These are phyloP conservation scores for Salicornia ramosissima DNA, from an alignment of 148 eudicot genomes.

Conservation along the genomic window DNA sequence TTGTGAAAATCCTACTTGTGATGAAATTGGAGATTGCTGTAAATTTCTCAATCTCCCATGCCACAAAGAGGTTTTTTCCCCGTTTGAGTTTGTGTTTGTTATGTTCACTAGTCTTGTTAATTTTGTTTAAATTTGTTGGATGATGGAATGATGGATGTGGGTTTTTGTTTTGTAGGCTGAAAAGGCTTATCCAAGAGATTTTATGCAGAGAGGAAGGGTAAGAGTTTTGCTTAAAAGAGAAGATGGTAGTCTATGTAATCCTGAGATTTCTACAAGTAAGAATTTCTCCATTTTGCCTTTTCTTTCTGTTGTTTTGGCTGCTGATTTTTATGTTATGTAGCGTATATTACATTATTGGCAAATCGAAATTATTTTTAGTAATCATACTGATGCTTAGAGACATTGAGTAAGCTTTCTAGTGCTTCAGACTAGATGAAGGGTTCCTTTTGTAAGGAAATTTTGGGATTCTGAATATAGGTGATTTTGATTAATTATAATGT, in stretches of 20 bases:
- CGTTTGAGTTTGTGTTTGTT: not conserved
- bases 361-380: too few relatives aligned
- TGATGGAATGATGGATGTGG: too few relatives aligned
- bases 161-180: slow-evolving; percentile 36
- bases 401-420: too few relatives aligned
- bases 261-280: slow-evolving; percentile 73
- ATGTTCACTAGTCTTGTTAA: not conserved
- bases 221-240: slow-evolving; percentile 68
- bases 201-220: slow-evolving; percentile 85
- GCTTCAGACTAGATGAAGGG: too few relatives aligned
- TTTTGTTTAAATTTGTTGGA: slow-evolving; percentile 3
- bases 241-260: slow-evolving; percentile 64
- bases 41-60: slow-evolving; percentile 53
- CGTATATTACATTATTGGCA: too few relatives aligned
- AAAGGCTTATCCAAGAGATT: slow-evolving; percentile 85
- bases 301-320: not conserved
- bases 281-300: not conserved
- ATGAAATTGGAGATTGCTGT: slow-evolving; percentile 74
- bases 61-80: slow-evolving; percentile 49
- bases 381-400: too few relatives aligned
- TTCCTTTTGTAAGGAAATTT: too few relatives aligned
- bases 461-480: too few relatives aligned
- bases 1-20: slow-evolving; percentile 74
- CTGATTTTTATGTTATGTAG: not conserved
- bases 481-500: too few relatives aligned